These are phyloP conservation scores for Claviceps pusilla DNA, from an alignment of 2,329 filamentous ascomycete species.

Conservation along the genomic window DNA sequence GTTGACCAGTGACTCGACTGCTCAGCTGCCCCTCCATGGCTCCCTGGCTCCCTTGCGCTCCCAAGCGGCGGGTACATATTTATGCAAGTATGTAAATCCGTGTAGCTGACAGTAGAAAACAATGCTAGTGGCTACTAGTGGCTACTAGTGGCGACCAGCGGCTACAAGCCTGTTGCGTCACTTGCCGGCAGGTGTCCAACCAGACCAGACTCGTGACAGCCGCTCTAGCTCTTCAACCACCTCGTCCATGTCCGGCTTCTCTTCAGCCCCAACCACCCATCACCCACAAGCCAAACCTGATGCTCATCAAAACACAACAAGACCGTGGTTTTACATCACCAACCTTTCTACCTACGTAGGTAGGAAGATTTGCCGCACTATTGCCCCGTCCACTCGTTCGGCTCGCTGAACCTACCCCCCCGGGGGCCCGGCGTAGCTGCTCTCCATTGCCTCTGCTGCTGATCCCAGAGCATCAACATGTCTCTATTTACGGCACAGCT, in stretches of 20 bases:
- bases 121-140: neutral
- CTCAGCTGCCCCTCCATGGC: too few species aligned
- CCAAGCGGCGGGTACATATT: neutral
- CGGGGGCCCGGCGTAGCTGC: neutral
- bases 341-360: neutral
- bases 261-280: neutral
- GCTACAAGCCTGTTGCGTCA: neutral
- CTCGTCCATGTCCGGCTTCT: neutral
- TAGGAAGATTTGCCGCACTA: neutral
- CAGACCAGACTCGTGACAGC: neutral
- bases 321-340: neutral
- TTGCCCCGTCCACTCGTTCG: neutral
- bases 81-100: neutral
- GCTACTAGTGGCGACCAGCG: neutral
- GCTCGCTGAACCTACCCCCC: neutral
- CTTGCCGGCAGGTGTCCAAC: neutral
- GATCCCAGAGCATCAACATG: constrained; percentile 16
- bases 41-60: neutral
- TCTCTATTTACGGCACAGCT: constrained; percentile 46
- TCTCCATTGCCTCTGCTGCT: neutral
- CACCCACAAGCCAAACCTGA: neutral
- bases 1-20: neutral
- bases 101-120: neutral
- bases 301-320: neutral
- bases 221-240: neutral